A percentile compares a stretch with the other conserved stretches of the same genome.
phyloP scores from a whole-genome alignment of 345 rosid species.

The Garcia nutans region DNA sequence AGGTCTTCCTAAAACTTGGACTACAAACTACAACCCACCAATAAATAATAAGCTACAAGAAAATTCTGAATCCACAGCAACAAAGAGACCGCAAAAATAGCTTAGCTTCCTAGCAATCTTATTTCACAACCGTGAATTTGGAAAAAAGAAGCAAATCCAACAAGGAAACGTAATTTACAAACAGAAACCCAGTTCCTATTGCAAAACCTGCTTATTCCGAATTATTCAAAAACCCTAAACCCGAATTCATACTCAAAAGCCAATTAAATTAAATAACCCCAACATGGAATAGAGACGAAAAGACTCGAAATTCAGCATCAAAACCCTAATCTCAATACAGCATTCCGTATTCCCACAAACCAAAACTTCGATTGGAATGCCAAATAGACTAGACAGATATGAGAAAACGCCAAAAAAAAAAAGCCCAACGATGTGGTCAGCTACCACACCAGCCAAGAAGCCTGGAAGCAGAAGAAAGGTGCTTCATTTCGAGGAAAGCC shows the following conservation, averaged over 20 bases:
- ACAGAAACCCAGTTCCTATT: slow-evolving; percentile 14
- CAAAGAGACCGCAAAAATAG: not conserved
- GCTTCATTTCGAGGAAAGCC: slow-evolving; percentile 24
- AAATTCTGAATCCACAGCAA: slow-evolving; percentile 11
- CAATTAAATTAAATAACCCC: not conserved
- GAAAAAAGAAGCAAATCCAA: slow-evolving; percentile 6
- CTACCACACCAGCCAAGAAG: slow-evolving; percentile 13
- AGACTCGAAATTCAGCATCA: not conserved
- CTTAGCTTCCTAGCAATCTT: not conserved
- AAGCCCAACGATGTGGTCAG: slow-evolving; percentile 10
- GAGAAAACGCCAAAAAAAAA: slow-evolving; percentile 10
- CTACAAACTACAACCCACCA: not conserved
- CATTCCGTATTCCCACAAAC: not conserved
- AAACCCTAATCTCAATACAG: slow-evolving; percentile 7
- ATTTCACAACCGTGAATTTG: not conserved
- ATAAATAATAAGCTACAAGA: not conserved
- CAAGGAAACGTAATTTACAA: slow-evolving; percentile 7
- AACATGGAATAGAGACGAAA: not conserved
- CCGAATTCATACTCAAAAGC: not conserved
- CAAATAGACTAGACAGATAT: not conserved
- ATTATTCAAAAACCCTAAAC: not conserved
- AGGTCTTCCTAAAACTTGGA: slow-evolving; percentile 14
- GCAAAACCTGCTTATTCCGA: not conserved
- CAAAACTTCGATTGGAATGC: slow-evolving; percentile 7
- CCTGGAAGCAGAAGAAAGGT: slow-evolving; percentile 6